Base-by-base conservation (phyloP, 192 early-diverging fungal genomes). In the Haplosporangium gracile region DNA sequence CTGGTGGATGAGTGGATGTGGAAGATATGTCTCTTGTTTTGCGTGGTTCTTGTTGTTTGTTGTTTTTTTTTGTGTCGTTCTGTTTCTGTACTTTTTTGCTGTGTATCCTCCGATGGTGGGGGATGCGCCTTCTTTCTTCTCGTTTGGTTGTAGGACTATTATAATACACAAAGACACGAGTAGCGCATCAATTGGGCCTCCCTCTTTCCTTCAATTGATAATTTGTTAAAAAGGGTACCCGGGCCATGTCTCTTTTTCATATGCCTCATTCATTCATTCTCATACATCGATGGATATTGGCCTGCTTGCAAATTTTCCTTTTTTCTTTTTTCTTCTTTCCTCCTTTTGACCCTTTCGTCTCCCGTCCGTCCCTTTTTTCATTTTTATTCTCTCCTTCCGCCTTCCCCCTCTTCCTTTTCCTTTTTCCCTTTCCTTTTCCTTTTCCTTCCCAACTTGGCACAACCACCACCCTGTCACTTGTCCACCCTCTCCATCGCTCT, bases 181-280 rank as follows among this genome's bases (percentile, higher is more conserved):
- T 22, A 34, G n/a, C 29, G 22, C 72, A 47, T 49, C 72, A 70
- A 70, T 70, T 39, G 34, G 39, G 0, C 24, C 11, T 16, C 49
- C 4, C 26, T 16, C 43, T 26, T 29, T 74, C 47, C 47, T n/a
- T 16, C 36, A 34, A 39, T 42, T 42, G n/a, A 39, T 72, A 22
- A 68, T 51, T 51, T 51, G 49, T 18, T 51, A 51, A 65, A 65
- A 65, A 65, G 60, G 60, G 60, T 65, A 65, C 60, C 60, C 60
- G 29, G 60, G 29, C 26, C 60, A 40, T 40, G 34, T 70, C 7
- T 15, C 13, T 45, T 45, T 45, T 13, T 11, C 43, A 38, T 39
- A 38, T 40, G 68, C 32, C 15, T 39, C 32, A 24, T n/a, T 29
- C 22, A 60, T 60, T n/a, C n/a, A 32, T 15, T 57, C 51, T 53